Evolutionary conservation across 495 filamentous ascomycete genomes (phyloP).

Genomic region (Gamarada debralockiae): DNA sequence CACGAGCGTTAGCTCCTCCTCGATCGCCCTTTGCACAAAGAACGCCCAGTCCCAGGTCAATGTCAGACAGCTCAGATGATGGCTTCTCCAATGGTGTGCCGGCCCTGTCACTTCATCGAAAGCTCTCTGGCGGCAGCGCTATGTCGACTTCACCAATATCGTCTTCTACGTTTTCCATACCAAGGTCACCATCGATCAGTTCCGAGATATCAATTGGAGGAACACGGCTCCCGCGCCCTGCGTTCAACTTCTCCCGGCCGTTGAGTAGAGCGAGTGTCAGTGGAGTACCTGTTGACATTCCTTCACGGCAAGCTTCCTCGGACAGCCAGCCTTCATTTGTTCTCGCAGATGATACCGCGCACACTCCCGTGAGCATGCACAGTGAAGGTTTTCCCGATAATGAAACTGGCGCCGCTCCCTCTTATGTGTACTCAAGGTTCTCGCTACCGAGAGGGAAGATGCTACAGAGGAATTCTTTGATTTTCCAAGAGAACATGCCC

Average conservation of each 20-base stretch:
- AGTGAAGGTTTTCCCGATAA: slow-evolving; percentile 53
- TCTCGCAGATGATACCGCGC: slow-evolving; percentile 53
- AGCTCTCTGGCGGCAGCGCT: slow-evolving; percentile 67
- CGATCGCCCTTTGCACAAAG: slow-evolving; percentile 52
- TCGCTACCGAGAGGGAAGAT: slow-evolving; percentile 75
- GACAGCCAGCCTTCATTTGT: slow-evolving; percentile 61
- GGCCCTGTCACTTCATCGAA: slow-evolving; percentile 29
- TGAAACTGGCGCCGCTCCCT: slow-evolving; percentile 51
- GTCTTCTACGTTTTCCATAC: slow-evolving; percentile 46
- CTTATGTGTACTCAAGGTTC: slow-evolving; percentile 83
- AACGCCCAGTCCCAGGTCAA: slow-evolving; percentile 51
- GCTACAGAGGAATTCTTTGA: slow-evolving; percentile 64
- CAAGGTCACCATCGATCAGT: slow-evolving; percentile 74
- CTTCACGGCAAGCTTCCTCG: slow-evolving; percentile 48
- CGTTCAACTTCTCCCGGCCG: slow-evolving; percentile 92
- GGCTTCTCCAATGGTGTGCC: slow-evolving; percentile 25
- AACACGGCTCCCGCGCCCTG: slow-evolving; percentile 60
- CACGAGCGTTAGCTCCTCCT: slow-evolving; percentile 45
- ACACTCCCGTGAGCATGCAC: slow-evolving; percentile 61
- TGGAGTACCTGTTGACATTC: slow-evolving; percentile 43
- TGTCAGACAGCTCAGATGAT: slow-evolving; percentile 61
- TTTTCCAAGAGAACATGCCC: slow-evolving; percentile 50
- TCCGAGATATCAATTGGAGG: slow-evolving; percentile 65
- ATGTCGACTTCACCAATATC: slow-evolving; percentile 62
- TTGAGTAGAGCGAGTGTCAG: slow-evolving; percentile 73